Evolutionary conservation across 305 asterid species (phyloP), one percentile per base, ranked within the genome.

Genomic region (Lippia alba): DNA sequence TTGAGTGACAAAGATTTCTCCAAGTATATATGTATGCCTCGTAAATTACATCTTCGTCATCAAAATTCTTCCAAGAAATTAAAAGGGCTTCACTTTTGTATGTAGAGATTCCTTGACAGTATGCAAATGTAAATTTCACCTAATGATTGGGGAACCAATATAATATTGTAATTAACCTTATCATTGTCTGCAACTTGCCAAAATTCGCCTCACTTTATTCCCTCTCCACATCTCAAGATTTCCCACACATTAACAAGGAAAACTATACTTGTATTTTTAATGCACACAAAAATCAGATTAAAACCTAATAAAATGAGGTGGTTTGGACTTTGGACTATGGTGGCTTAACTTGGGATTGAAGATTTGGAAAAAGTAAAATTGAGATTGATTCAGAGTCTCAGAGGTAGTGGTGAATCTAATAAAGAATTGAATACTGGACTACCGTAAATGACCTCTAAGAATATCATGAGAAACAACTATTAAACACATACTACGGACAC

Each of bases 121-220:
- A 62, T 70, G 68, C 67, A 60, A 0, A 56, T 65, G 85, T 81
- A 59, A 50, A 79, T 75, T 65, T 81, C 83, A 81, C 16, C 67
- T 81, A 81, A 81, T 81, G 75, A 81, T 77, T 81, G 78, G 63
- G 56, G 44, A 41, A 15, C 30, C 3, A 24, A 24, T 24, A 24
- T 24, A 24, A 24, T 24, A 24, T 24, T 24, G 9, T 18, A 51
- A 78, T 74, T 64, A 73, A 55, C 70, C 78, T 57, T 66, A n/a
- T 69, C 63, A 62, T 68, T 75, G 71, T 50, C 24, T 54, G 54
- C 76, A 65, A 71, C 76, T 71, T 71, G 65, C 49, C 45, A 36
- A 36, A 5, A 12, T 6, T 39, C 17, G 67, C 51, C 19, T 53
- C 64, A 9, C 60, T 2, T 14, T 75, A 70, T 59, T 54, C 62